Base-by-base conservation (phyloP, 176 grass and related monocot species). In the Eragrostis curvula region DNA sequence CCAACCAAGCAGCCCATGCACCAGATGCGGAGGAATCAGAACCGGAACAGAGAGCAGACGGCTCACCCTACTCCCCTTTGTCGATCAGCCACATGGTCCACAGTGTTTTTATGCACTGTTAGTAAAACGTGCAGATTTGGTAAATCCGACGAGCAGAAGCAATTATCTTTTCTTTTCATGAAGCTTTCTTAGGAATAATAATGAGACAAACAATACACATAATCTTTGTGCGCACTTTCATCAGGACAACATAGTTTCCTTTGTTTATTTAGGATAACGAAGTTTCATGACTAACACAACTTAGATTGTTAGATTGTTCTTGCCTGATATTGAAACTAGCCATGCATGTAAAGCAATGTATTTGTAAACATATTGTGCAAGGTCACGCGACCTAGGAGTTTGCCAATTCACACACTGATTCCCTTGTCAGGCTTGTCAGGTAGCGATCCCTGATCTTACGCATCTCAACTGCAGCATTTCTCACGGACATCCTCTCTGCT, bases 401-500 rank as follows among this genome's bases (percentile, higher is more conserved):
- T 8, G 3, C 11, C 25, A 44, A 15, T 70, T 48, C 27, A 63
- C 13, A 14, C 15, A 75, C 39, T 58, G n/a, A 24, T 15, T 75
- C 51, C 30, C 72, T 58, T 41, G 49, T 0, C 24, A 62, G n/a
- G 42, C 46, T 12, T 46, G 21, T 45, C 43, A 62, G 40, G 40
- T 69, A 77, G 16, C 14, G 7, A 11, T 20, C 25, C 27, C 56
- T 74, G 41, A 64, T 88, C 53, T 18, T 82, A 20, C 40, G 46
- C 63, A 85, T 14, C 14, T 68, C 76, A 0, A 39, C 25, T 9
- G 56, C 40, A 18, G 43, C 87, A 53, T 85, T 47, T 42, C 18
- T 59, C 32, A 76, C 81, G 20, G 18, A 50, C 15, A 66, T 75
- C 44, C 87, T 78, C 28, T 85, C 74, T 61, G 43, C 46, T 48